Percentiles rank a stretch among this genome's conserved stretches.
These are phyloP conservation scores for Lactarius hengduanensis DNA, from an alignment of 768 basidiomycete genomes.

Conservation along the genomic window DNA sequence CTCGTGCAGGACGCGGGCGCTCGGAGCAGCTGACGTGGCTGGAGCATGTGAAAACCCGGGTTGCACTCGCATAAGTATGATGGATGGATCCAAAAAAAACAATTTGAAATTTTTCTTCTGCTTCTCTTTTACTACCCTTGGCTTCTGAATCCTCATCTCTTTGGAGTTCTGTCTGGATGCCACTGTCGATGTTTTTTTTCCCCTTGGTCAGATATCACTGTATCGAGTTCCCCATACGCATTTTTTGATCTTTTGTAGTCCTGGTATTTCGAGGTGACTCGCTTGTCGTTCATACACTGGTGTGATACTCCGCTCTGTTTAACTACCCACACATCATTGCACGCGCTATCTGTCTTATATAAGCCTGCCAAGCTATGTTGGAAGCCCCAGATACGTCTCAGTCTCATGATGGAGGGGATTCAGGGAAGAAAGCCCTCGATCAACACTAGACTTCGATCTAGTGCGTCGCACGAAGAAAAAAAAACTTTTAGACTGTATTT, in stretches of 20 bases:
- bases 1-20: conserved; percentile 1
- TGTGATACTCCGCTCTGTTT: conserved; percentile 6
- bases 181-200: conserved; percentile 6
- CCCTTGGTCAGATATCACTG: conserved; percentile 12
- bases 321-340: neutral
- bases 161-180: conserved; percentile 20
- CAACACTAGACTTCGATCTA: neutral
- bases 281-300: neutral
- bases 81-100: neutral
- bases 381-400: neutral
- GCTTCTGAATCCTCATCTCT: neutral
- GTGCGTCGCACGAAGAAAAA: neutral
- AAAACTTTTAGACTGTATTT: neutral
- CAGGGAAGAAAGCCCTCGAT: neutral
- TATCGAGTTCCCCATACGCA: conserved; percentile 17
- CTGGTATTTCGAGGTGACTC: neutral
- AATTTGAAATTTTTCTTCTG: neutral
- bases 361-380: neutral
- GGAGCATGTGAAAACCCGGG: neutral
- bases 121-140: neutral
- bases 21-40: neutral
- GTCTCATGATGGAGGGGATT: neutral
- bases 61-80: neutral
- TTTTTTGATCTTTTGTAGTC: conserved; percentile 2
- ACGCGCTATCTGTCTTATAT: conserved; percentile 1